Evolutionary conservation across 352 stramenopile genomes (phyloP), one percentile per base, ranked within the genome.

Genomic region (Blastocystis sp.): DNA sequence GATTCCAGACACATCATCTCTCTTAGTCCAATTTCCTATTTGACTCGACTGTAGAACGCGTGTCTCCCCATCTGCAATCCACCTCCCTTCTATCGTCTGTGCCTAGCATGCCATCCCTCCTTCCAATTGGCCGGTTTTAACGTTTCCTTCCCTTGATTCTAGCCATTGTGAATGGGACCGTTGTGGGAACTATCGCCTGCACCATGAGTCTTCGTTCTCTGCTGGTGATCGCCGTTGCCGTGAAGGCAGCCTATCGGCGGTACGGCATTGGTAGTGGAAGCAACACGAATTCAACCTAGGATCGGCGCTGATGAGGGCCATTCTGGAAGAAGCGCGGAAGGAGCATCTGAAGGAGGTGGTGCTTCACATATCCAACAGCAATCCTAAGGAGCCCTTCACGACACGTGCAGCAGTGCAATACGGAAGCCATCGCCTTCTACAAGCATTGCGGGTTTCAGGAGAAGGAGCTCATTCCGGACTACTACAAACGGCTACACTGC

Each of bases 241-340:
- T 84, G 6, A 84, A 84, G 57, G 74, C 74, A 24, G 40, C 60
- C 24, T 84, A 84, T 84, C 74, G 57, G 24, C 52, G 48, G 24
- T 63, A 70, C 24, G 74, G 74, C 10, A 64, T 84, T 7, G 74
- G 52, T n/a, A 21, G 6, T 14, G 48, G 6, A 57, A 17, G 48
- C 14, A 7, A 57, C 14, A 17, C 48, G 6, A 57, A 17, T 14
- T 57, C 6, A 7, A 7, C 0, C 6, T 57, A 57, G 48, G 48
- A 17, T 57, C 34, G 0, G 17, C 19, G 3, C 45, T 84, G 2
- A 38, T 84, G 7, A 14, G 61, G 40, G 40, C n/a, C n/a, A 21
- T 81, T 3, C 42, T 52, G 28, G 52, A 81, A 42, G 38, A 38
- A 65, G 28, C 28, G 21, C 3, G 2, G 0, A 24, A 81, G 48